These are phyloP conservation scores for Carallia brachiata DNA, from an alignment of 345 rosid genomes.

Conservation along the genomic window DNA sequence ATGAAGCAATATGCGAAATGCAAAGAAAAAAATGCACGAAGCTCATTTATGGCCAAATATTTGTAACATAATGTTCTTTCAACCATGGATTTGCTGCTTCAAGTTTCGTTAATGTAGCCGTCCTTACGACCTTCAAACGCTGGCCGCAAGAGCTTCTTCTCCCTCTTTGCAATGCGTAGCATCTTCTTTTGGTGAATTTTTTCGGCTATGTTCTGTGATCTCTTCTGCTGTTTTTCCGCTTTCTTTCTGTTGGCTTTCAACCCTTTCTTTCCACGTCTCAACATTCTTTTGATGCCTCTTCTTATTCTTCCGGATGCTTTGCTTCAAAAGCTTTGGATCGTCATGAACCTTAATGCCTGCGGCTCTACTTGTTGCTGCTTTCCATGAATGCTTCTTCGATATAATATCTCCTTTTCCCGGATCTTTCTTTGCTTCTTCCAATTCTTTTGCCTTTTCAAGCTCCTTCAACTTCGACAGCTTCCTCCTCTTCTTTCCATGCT, in stretches of 20 bases:
- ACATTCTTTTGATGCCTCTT: conserved; percentile 65
- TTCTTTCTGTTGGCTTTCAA: conserved; percentile 57
- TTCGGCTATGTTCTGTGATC: conserved; percentile 63
- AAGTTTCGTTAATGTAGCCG: conserved; percentile 28
- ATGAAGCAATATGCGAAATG: no score
- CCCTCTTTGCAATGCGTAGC: conserved; percentile 75
- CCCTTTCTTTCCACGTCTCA: conserved; percentile 82
- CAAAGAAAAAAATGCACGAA: no score
- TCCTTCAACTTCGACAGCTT: conserved; percentile 60
- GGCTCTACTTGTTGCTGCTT: conserved; percentile 76
- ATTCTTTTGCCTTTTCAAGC: conserved; percentile 61
- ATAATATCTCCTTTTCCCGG: conserved; percentile 65
- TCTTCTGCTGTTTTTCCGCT: conserved; percentile 66
- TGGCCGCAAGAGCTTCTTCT: conserved; percentile 80
- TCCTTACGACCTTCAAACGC: conserved; percentile 77
- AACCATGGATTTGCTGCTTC: no score
- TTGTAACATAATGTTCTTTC: no score
- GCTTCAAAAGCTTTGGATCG: conserved; percentile 69
- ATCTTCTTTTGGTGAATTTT: conserved; percentile 68
- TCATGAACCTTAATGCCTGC: conserved; percentile 79
- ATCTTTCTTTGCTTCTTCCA: conserved; percentile 68
- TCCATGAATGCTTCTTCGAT: conserved; percentile 66
- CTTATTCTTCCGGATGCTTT: conserved; percentile 69
- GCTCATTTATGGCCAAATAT: no score
- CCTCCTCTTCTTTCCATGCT: conserved; percentile 51